Conservation (phyloP, 75 land plant species). For the Picea sitchensis region DNA sequence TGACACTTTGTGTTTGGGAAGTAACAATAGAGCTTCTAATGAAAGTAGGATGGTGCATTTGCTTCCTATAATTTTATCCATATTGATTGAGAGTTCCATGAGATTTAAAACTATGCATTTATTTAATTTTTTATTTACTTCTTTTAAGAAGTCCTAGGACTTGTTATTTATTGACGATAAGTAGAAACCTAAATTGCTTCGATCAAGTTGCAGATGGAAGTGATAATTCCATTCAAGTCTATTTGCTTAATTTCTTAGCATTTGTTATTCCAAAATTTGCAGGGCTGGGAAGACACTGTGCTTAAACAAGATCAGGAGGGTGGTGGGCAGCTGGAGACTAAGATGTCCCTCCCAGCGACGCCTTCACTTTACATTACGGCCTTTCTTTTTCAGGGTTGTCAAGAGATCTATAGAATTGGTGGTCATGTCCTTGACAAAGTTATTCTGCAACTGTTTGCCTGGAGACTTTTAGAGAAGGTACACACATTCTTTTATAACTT, state of each 20-base stretch:
- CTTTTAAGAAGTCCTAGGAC: not conserved
- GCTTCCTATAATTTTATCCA: no score
- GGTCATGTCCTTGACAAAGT: conserved; percentile 94
- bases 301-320: conserved; percentile 64
- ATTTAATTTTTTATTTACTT: not conserved
- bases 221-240: not conserved
- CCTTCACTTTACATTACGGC: conserved; percentile 84
- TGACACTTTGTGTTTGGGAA: not conserved
- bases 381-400: conserved; percentile 84
- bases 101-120: not conserved
- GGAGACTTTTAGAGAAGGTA: conserved; percentile 77
- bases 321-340: conserved; percentile 62
- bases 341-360: conserved; percentile 86
- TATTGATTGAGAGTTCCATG: not conserved
- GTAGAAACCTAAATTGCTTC: not conserved
- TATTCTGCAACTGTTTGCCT: conserved; percentile 77
- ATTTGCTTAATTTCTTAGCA: not conserved
- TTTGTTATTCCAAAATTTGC: conserved; percentile 9
- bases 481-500: not conserved
- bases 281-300: conserved; percentile 98
- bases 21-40: not conserved
- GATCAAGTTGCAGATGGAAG: not conserved
- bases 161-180: not conserved
- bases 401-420: conserved; percentile 87
- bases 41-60: not conserved